Percentiles rank a stretch among this genome's conserved stretches.
Evolutionary conservation across 768 basidiomycete species (phyloP).

Genomic region (Mycena galericulata): DNA sequence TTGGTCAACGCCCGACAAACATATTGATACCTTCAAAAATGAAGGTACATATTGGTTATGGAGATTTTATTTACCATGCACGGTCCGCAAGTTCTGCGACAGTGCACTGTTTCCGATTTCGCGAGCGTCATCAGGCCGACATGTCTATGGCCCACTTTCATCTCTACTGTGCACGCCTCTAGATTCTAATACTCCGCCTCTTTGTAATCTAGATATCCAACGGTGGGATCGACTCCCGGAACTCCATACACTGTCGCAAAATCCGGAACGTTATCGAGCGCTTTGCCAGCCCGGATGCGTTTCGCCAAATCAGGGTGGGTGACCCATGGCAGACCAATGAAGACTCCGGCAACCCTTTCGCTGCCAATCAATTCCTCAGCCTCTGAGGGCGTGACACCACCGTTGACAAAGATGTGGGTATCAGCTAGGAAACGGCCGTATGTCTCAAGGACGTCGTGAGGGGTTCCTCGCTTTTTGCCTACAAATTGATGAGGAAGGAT

Average conservation of each 20-base stretch:
- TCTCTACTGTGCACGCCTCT: no score
- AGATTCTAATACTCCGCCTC: neutral
- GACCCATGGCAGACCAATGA: slow-evolving; percentile 51
- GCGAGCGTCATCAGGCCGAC: no score
- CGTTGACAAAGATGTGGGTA: slow-evolving; percentile 53
- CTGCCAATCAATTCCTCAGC: slow-evolving; percentile 48
- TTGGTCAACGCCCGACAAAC: no score
- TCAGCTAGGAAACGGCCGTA: slow-evolving; percentile 51
- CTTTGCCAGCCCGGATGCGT: slow-evolving; percentile 48
- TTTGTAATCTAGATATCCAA: slow-evolving; percentile 53
- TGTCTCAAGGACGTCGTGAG: slow-evolving; percentile 54
- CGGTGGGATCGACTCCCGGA: slow-evolving; percentile 36
- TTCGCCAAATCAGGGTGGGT: slow-evolving; percentile 55
- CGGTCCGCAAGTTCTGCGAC: no score
- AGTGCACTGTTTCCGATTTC: no score
- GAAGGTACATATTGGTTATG: no score
- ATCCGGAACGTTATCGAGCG: slow-evolving; percentile 48
- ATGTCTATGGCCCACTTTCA: no score
- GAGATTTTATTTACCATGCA: no score
- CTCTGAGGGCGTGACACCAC: slow-evolving; percentile 49
- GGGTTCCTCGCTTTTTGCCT: slow-evolving; percentile 51
- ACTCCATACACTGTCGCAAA: slow-evolving; percentile 41
- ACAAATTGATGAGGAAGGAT: neutral
- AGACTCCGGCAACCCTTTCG: slow-evolving; percentile 50
- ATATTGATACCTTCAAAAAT: no score